These are phyloP conservation scores for Pyronema domesticum DNA, from an alignment of 495 filamentous ascomycete species.

Conservation along the genomic window DNA sequence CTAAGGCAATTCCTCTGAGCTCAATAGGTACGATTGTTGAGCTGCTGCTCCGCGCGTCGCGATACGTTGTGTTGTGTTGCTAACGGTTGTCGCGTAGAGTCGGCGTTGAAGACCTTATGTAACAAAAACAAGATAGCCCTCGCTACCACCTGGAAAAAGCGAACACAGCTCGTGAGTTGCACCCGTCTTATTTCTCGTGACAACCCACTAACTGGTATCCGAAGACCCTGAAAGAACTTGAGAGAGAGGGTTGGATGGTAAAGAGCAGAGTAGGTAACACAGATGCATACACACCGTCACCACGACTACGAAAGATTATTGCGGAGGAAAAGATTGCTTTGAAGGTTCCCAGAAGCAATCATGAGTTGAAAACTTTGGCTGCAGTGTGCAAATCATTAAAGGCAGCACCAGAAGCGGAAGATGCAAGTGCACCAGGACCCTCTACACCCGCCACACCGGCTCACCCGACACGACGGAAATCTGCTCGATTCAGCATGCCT, in stretches of 20 bases:
- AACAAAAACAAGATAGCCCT: conserved; percentile 4
- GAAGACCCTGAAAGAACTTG: conserved; percentile 19
- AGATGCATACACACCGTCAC: conserved; percentile 10
- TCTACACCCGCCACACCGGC: neutral
- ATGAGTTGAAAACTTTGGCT: conserved; percentile 23
- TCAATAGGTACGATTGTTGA: conserved; percentile 10
- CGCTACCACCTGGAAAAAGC: conserved; percentile 19
- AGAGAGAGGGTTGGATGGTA: conserved; percentile 16
- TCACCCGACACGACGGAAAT: neutral
- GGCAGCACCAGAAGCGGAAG: neutral
- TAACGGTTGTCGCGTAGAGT: neutral
- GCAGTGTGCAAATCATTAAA: conserved; percentile 13
- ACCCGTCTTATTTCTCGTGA: neutral
- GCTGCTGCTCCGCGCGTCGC: neutral
- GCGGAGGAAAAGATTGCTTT: conserved; percentile 17
- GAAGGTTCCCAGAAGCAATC: conserved; percentile 14
- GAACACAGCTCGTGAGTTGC: neutral
- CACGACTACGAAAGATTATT: conserved; percentile 10
- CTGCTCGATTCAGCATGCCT: conserved; percentile 2
- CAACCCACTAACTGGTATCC: neutral
- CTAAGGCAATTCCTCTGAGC: conserved; percentile 8
- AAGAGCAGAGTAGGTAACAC: neutral
- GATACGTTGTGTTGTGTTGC: neutral
- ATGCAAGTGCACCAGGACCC: neutral
- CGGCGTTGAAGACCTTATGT: conserved; percentile 1